Conservation (phyloP, 768 basidiomycete species). For the Lactifluus volemus region DNA sequence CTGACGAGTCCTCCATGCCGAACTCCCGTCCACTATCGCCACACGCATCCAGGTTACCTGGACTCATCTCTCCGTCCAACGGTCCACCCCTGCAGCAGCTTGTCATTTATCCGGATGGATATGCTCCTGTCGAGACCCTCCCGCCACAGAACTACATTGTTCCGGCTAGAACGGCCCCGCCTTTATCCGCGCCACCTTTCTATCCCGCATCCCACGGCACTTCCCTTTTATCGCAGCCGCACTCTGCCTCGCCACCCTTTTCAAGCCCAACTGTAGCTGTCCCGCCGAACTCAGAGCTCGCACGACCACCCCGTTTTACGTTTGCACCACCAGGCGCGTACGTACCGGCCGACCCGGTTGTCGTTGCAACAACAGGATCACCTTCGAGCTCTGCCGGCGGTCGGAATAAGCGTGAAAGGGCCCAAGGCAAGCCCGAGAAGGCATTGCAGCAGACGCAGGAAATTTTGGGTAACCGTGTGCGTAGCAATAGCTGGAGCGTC, state of each 20-base stretch:
- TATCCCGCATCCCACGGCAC: background rate
- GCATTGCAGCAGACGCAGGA: conserved; percentile 4
- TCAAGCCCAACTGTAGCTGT: background rate
- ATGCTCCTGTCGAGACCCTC: conserved; percentile 4
- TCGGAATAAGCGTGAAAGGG: conserved; percentile 5
- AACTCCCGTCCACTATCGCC: conserved; percentile 6
- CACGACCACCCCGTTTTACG: conserved; percentile 8
- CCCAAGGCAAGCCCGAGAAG: background rate
- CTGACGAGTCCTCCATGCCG: background rate
- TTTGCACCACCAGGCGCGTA: conserved; percentile 6
- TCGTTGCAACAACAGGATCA: background rate
- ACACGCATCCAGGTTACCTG: background rate
- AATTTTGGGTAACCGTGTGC: background rate
- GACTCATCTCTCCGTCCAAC: background rate
- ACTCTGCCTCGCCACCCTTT: background rate
- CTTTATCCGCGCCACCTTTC: background rate
- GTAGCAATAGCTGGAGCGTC: conserved; percentile 12
- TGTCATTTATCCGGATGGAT: background rate
- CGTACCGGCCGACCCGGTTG: conserved; percentile 9
- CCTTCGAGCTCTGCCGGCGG: background rate
- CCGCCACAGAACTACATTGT: conserved; percentile 9
- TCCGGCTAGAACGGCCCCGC: background rate
- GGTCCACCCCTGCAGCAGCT: background rate
- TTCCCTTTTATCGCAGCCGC: background rate
- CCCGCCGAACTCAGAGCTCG: conserved; percentile 13